These are phyloP conservation scores for Lipomyces japonicus DNA, from an alignment of 805 yeast species.

Conservation along the genomic window DNA sequence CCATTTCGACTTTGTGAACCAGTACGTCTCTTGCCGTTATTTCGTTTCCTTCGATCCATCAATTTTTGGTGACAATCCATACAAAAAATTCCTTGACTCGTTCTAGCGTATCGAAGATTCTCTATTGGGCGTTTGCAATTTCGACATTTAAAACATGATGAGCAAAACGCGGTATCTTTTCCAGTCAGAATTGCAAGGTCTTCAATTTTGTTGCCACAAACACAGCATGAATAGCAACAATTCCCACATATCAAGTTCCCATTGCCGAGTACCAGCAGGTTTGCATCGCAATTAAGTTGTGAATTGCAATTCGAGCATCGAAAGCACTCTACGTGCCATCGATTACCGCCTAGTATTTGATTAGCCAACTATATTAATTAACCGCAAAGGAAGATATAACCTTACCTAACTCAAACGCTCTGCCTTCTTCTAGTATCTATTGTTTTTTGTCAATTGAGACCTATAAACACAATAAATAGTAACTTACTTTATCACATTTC, in stretches of 20 bases:
- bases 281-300: constrained; percentile 78
- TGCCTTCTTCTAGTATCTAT: constrained; percentile 72
- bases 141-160: constrained; percentile 83
- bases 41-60: constrained; percentile 67
- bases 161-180: constrained; percentile 83
- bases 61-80: constrained; percentile 86
- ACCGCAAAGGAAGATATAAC: neutral
- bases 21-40: constrained; percentile 30
- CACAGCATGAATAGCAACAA: constrained; percentile 86
- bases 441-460: neutral
- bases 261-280: constrained; percentile 86
- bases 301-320: constrained; percentile 79
- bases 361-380: neutral
- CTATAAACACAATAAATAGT: neutral
- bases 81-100: constrained; percentile 88
- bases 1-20: neutral
- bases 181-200: constrained; percentile 93
- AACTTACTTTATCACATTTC: constrained; percentile 30
- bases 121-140: constrained; percentile 82
- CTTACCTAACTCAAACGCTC: constrained; percentile 75
- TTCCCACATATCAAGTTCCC: constrained; percentile 86
- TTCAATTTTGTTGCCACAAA: constrained; percentile 81
- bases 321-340: constrained; percentile 96
- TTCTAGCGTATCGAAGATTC: constrained; percentile 85
- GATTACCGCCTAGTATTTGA: constrained; percentile 59